Percentiles rank a stretch among this genome's conserved stretches.
These are phyloP conservation scores for Marasmius tenuissimus DNA, from an alignment of 1,284 basidiomycete genomes.

Conservation along the genomic window DNA sequence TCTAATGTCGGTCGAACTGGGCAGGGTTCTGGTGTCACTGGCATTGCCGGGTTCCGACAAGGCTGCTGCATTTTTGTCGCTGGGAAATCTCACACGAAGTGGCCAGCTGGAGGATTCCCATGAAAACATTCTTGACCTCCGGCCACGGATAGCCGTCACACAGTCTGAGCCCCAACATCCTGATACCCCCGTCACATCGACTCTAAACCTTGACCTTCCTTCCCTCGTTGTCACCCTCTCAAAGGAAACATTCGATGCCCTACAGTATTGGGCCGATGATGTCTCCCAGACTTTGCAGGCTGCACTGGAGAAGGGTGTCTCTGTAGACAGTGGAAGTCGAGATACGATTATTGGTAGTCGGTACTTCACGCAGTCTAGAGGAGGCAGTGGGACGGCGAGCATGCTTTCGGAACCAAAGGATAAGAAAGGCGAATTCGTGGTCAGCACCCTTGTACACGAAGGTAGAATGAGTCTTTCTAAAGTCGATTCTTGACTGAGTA, in stretches of 20 bases:
- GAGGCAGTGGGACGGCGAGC: slow-evolving; percentile 40
- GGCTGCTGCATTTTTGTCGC: slow-evolving; percentile 32
- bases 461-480: slow-evolving; percentile 34
- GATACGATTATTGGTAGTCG: slow-evolving; percentile 80
- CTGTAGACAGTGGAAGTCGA: slow-evolving; percentile 41
- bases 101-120: slow-evolving; percentile 1
- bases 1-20: slow-evolving; percentile 39
- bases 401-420: slow-evolving; percentile 26
- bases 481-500: background rate
- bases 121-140: slow-evolving; percentile 2
- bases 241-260: slow-evolving; percentile 66
- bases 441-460: slow-evolving; percentile 60
- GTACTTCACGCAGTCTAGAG: slow-evolving; percentile 69
- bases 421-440: slow-evolving; percentile 41
- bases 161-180: slow-evolving; percentile 19
- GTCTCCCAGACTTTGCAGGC: slow-evolving; percentile 65
- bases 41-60: slow-evolving; percentile 34
- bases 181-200: slow-evolving; percentile 17
- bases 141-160: slow-evolving; percentile 33
- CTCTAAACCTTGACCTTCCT: slow-evolving; percentile 59
- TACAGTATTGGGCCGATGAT: slow-evolving; percentile 89
- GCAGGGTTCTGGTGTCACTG: slow-evolving; percentile 48
- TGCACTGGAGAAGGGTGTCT: slow-evolving; percentile 28
- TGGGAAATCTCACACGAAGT: slow-evolving; percentile 27
- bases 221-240: slow-evolving; percentile 62